Base-by-base conservation (phyloP, 2,329 filamentous ascomycete species). In the Leptodontidium sp. region DNA sequence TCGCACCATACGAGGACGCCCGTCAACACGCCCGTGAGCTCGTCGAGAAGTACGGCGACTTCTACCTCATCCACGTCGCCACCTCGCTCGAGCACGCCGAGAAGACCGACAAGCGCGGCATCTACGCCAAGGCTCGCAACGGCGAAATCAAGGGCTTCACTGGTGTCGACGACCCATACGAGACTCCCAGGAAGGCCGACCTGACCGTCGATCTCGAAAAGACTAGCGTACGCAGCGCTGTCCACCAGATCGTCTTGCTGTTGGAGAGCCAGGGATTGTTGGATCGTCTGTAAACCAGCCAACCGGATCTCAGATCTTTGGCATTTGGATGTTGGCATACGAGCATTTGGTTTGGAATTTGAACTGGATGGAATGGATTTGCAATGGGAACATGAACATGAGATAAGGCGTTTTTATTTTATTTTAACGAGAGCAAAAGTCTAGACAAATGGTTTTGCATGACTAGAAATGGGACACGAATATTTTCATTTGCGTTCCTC, bases 101-200 rank as follows among this genome's bases (percentile, higher is more conserved):
- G 87, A 93, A 93, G 88, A 98, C 93, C 38, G 96, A 99, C 82
- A 94, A 93, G 85, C 88, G 91, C 70, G 96, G 96, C 69, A 90
- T 97, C 78, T 99, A 98, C 82, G 87, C 87, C 74, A 88, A 89
- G 80, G 96, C 96, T 50, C 88, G 96, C 71, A 87, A 86, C 24
- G 96, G 96, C 68, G 92, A 97, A 84, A 97, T 99, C 82, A 96
- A 94, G 89, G 94, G 94, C 73, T 99, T 99, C 87, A 99, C 96
- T 8, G 96, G 96, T 77, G 94, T 99, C 67, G 95, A 98, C 79
- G 95, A 98, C 84, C 94, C 96, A 61, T 99, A 99, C 79, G 96
- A 99, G 89, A 79, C 82, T 26, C 96, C 96, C 11, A 77, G 82
- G 74, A 94, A 95, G 83, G 88, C 94, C 40, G 90, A 98, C 80